These are phyloP conservation scores for Leucocoprinus sp. DNA, from an alignment of 768 basidiomycete species.

Conservation along the genomic window DNA sequence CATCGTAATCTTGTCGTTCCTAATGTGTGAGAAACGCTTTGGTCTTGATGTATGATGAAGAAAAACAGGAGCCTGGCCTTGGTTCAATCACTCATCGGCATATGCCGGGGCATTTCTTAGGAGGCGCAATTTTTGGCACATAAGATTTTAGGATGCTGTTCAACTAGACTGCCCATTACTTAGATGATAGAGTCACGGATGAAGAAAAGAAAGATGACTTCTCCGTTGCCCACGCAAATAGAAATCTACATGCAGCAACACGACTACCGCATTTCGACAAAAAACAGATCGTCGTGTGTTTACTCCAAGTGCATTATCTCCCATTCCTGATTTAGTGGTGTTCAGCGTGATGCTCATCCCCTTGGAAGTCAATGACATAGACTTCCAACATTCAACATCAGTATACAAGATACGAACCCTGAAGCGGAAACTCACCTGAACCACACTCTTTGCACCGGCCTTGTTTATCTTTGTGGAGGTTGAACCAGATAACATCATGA, in stretches of 20 bases:
- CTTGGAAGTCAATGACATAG: conserved; percentile 68
- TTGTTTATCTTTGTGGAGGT: conserved; percentile 51
- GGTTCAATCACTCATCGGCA: neutral
- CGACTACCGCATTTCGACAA: neutral
- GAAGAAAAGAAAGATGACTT: neutral
- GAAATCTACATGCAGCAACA: conserved; percentile 1
- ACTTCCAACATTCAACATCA: conserved; percentile 31
- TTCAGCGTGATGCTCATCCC: conserved; percentile 39
- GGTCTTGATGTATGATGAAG: too few relatives aligned
- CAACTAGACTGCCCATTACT: too few relatives aligned
- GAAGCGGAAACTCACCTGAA: conserved; percentile 51
- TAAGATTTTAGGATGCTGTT: neutral
- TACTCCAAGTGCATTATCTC: neutral
- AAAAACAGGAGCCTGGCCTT: too few relatives aligned
- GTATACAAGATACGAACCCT: neutral
- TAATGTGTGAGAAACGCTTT: too few relatives aligned
- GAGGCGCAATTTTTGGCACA: neutral
- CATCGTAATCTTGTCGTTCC: too few relatives aligned
- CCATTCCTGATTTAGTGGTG: conserved; percentile 26
- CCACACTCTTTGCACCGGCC: conserved; percentile 91
- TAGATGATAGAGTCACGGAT: neutral
- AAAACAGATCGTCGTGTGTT: neutral
- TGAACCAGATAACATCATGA: conserved; percentile 88
- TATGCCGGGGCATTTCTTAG: neutral
- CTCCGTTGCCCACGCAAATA: neutral